phyloP scores from a whole-genome alignment of 2,329 filamentous ascomycete species.

The Xylariaceae sp. region DNA sequence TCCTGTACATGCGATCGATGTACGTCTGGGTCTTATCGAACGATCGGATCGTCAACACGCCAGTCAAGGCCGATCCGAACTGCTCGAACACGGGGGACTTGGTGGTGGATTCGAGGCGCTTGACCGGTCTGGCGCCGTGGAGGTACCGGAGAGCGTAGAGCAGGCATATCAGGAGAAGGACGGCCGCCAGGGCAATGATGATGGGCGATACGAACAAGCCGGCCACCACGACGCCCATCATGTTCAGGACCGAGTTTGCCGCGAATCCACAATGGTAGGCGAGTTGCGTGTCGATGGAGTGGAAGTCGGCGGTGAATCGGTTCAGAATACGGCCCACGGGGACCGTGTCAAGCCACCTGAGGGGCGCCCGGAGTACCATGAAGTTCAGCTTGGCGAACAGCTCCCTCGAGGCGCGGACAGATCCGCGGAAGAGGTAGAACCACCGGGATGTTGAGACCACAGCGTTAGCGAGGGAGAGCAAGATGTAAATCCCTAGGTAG shows the following conservation, averaged over 20 bases:
- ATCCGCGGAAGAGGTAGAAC: constrained; percentile 64
- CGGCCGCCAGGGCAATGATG: constrained; percentile 63
- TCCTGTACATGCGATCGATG: constrained; percentile 68
- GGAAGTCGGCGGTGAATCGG: constrained; percentile 77
- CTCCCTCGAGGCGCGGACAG: constrained; percentile 67
- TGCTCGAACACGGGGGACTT: constrained; percentile 83
- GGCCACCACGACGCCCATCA: constrained; percentile 68
- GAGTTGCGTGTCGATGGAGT: constrained; percentile 69
- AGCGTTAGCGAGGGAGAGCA: constrained; percentile 59
- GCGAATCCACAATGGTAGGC: constrained; percentile 65
- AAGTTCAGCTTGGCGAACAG: constrained; percentile 70
- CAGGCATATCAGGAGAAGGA: constrained; percentile 61
- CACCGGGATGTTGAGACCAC: constrained; percentile 65
- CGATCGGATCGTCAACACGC: constrained; percentile 74
- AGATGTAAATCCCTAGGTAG: constrained; percentile 71
- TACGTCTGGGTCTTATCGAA: constrained; percentile 72
- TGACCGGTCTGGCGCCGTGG: constrained; percentile 71
- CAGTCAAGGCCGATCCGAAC: constrained; percentile 72
- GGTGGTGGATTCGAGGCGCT: constrained; percentile 74
- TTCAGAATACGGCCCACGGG: constrained; percentile 78
- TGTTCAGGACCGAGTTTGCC: constrained; percentile 60
- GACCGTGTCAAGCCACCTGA: constrained; percentile 81
- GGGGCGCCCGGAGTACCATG: constrained; percentile 68
- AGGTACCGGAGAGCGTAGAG: constrained; percentile 66
- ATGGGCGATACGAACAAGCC: constrained; percentile 68